Evolutionary conservation across 495 filamentous ascomycete species (phyloP), one percentile per base, ranked within the genome.

Genomic region (Apiosordaria backusii): DNA sequence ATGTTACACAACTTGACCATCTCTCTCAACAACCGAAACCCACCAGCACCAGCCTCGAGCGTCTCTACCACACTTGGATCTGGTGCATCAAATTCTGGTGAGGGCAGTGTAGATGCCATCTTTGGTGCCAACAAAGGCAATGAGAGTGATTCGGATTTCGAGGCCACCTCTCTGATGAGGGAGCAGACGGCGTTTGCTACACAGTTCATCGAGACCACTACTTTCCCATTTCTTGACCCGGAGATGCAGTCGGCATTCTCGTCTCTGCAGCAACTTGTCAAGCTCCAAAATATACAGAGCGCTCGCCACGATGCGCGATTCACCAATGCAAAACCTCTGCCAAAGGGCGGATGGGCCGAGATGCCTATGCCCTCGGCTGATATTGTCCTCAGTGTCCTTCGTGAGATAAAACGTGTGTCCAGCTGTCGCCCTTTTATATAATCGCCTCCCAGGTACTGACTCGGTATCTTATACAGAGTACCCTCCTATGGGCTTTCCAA

Each of bases 151-250:
- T 75, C 77, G 19, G 78, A 78, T 1, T 88, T 89, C 60, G 87
- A 88, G 62, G 87, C 86, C 7, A 81, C 82, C 68, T 85, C 86
- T 0, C 87, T 86, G 16, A 75, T 90, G 27, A 77, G 84, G 7
- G 81, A 84, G 18, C 88, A 90, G 65, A 87, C 87, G 0, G 85
- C 78, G 1, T 88, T 88, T 72, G 88, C 88, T 4, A 86, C 83
- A 63, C 78, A 86, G 67, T 86, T 89, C 64, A 79, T 89, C 25
- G 82, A 88, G 66, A 81, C 83, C 25, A 81, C 83, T 35, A 75
- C 83, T 0, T 74, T 84, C 58, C 62, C 65, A 6, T 72, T 80
- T 35, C 77, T 80, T 13, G 82, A 78, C 50, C 82, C 80, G 0
- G 84, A 84, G 68, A 85, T 88, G 65, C 78, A 79, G 21, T 80